A percentile compares a stretch with the other conserved stretches of the same genome.
phyloP scores from a whole-genome alignment of 345 rosid genomes.

The Kandelia obovata region DNA sequence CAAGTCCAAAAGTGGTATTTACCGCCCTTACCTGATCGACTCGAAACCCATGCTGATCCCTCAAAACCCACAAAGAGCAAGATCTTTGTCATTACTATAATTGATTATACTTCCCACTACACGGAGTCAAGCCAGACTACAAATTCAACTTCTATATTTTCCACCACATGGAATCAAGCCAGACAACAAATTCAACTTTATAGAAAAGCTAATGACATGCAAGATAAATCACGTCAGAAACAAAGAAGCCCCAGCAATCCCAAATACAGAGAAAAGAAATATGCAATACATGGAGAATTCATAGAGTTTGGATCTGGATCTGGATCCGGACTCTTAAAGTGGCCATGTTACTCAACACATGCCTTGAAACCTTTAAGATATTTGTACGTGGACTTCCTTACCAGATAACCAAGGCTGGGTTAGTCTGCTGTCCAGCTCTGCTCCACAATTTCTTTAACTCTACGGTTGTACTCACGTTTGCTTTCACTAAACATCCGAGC shows the following conservation, averaged over 20 bases:
- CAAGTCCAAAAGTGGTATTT: too few species aligned
- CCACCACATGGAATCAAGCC: background rate
- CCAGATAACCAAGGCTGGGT: background rate
- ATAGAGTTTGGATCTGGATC: background rate
- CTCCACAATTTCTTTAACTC: constrained; percentile 83
- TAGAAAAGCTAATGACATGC: constrained; percentile 1
- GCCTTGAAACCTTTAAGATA: constrained; percentile 13
- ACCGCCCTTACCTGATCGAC: too few species aligned
- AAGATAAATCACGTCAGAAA: constrained; percentile 7
- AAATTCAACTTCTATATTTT: background rate
- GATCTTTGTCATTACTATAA: too few species aligned
- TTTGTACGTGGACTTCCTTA: background rate
- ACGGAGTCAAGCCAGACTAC: constrained; percentile 1
- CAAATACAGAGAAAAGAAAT: background rate
- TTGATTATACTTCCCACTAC: background rate
- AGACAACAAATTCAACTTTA: background rate
- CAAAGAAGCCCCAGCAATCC: constrained; percentile 12
- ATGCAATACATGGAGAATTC: constrained; percentile 7
- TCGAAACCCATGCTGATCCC: too few species aligned
- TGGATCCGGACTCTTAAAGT: background rate
- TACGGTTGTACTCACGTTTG: constrained; percentile 89
- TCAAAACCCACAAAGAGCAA: too few species aligned
- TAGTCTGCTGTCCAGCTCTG: constrained; percentile 96
- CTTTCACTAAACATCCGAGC: constrained; percentile 94
- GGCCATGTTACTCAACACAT: constrained; percentile 1